Base-by-base conservation (phyloP, 805 yeast species). In the Kregervanrija fluxuum region DNA sequence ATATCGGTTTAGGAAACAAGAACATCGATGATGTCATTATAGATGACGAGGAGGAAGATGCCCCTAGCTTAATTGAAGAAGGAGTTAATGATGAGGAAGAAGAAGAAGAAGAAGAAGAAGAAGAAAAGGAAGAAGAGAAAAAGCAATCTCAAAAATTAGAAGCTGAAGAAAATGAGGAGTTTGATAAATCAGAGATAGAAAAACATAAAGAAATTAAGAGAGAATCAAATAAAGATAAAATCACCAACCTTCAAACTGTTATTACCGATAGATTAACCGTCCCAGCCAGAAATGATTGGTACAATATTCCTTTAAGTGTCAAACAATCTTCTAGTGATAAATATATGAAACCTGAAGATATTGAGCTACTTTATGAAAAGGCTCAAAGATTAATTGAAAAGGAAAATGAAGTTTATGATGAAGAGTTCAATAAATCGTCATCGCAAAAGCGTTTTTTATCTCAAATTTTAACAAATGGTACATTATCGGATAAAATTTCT, bases 401-500 rank as follows among this genome's bases (percentile, higher is more conserved):
- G 13, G 98, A 93, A 48, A 88, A 87, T 62, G 72, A 75, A 46
- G 56, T 71, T 0, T 91, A 85, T 61, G 73, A 77, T 49, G 82
- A 80, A 48, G 95, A 83, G 60, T 82, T 82, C 60, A 77, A 85
- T 44, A 80, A 80, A 51, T 76, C 82, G 45, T 79, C 83, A 35
- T 85, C 95, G 5, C 96, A 85, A 68, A 81, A 79, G 60, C 83
- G 86, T 71, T 91, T 91, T 63, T 78, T 88, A 71, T 76, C 91
- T 1, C 95, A 91, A 65, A 83, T 93, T 54, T 75, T 93, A 56
- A 74, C 89, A 5, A 83, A 80, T 53, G 99, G 99, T 85, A 93
- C 99, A 0, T 73, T 91, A 55, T 83, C 80, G 55, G 99, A 93
- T 82, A 89, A 93, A 67, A 85, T 93, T 44, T 86, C 96, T 40